Conservation (phyloP, 768 basidiomycete species). For the Termitomyces heimii region DNA sequence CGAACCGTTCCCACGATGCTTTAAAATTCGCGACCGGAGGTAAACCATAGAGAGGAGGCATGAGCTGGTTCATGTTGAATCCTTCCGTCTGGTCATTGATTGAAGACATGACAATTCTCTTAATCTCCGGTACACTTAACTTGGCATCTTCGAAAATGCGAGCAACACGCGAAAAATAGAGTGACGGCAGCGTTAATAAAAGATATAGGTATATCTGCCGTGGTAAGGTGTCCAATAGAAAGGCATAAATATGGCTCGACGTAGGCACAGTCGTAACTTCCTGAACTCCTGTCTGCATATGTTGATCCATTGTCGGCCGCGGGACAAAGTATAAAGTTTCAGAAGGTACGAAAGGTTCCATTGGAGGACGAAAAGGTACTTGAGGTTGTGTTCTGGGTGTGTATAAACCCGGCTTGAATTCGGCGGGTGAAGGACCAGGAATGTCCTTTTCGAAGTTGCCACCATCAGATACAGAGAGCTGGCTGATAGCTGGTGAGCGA, state of each 20-base stretch:
- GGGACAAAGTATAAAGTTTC: no score
- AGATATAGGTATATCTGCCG: slow-evolving; percentile 24
- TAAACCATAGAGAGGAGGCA: background rate
- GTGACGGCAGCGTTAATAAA: slow-evolving; percentile 51
- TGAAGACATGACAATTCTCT: slow-evolving; percentile 26
- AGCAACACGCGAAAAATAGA: slow-evolving; percentile 64
- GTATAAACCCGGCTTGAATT: background rate
- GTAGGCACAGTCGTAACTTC: background rate
- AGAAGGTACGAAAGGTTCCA: background rate
- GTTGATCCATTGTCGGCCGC: background rate
- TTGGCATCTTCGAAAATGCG: slow-evolving; percentile 61
- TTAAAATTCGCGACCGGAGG: slow-evolving; percentile 29
- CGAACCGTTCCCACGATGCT: slow-evolving; percentile 27
- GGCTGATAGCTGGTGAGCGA: background rate
- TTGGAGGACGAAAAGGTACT: no score
- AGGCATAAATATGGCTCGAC: slow-evolving; percentile 2
- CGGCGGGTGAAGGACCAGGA: background rate
- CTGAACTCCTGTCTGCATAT: background rate
- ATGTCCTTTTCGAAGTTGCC: background rate
- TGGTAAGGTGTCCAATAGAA: slow-evolving; percentile 19
- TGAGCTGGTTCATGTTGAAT: background rate
- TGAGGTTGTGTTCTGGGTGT: background rate
- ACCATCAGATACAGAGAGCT: background rate
- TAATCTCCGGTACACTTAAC: slow-evolving; percentile 50
- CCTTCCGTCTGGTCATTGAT: background rate